phyloP scores from a whole-genome alignment of 2,329 filamentous ascomycete genomes.

The Calonectria pteridis region DNA sequence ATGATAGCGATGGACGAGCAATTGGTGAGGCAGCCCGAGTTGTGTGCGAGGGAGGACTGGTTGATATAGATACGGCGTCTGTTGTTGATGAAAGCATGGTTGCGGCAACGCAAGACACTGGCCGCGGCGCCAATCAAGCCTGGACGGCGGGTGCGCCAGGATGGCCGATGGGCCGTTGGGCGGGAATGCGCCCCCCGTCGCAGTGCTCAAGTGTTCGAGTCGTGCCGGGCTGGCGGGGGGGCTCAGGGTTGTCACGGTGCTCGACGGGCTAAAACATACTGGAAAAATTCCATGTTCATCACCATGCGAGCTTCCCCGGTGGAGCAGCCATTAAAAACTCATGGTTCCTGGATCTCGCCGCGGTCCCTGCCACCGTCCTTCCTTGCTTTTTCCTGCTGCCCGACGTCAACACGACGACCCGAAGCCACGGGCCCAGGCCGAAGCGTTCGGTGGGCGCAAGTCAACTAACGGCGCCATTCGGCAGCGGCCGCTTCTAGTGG shows the following conservation, averaged over 20 bases:
- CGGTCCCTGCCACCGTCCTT: not conserved
- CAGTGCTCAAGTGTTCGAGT: not conserved
- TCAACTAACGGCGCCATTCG: not conserved
- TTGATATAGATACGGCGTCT: not conserved
- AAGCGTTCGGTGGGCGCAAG: not conserved
- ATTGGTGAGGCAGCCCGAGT: not conserved
- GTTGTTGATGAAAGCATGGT: not conserved
- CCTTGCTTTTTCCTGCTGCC: constrained; percentile 22
- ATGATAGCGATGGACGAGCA: not conserved
- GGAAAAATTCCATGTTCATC: not conserved
- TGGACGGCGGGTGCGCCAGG: constrained; percentile 10
- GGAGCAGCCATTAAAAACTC: constrained; percentile 14
- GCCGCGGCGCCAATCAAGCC: not conserved
- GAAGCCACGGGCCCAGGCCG: not conserved
- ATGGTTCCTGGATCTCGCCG: constrained; percentile 12
- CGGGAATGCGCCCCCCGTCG: constrained; percentile 9
- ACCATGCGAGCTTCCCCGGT: not conserved
- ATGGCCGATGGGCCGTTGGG: constrained; percentile 18
- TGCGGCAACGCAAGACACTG: not conserved
- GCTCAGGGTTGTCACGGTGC: constrained; percentile 1
- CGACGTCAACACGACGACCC: constrained; percentile 12
- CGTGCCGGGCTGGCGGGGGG: constrained; percentile 10
- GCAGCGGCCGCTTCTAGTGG: not conserved
- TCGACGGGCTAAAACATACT: not conserved
- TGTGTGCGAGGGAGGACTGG: not conserved